A percentile compares a stretch with the other conserved stretches of the same genome.
Evolutionary conservation across 768 basidiomycete species (phyloP).

Genomic region (Russula sp.): DNA sequence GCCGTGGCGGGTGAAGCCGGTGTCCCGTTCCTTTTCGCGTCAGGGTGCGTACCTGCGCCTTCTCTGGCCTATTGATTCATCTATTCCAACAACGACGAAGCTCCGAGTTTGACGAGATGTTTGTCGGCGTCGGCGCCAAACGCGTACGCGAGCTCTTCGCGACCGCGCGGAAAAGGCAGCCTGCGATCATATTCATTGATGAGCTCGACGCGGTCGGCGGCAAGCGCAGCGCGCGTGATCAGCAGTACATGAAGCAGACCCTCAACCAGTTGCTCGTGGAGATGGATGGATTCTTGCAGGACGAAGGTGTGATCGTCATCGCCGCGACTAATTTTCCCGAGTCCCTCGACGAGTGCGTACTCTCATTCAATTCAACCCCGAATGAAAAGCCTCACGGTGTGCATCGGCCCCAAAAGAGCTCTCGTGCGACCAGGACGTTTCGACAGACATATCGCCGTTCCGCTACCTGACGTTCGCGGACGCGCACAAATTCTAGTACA

Average conservation of each 20-base stretch:
- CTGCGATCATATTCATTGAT: conserved; percentile 98
- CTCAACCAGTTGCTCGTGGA: conserved; percentile 95
- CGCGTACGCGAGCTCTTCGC: conserved; percentile 93
- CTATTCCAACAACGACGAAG: conserved; percentile 32
- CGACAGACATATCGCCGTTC: conserved; percentile 88
- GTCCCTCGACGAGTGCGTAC: conserved; percentile 76
- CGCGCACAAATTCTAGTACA: conserved; percentile 90
- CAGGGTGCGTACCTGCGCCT: conserved; percentile 43
- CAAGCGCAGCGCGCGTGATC: conserved; percentile 76
- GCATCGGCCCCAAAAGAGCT: conserved; percentile 47
- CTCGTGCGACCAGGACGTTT: conserved; percentile 95
- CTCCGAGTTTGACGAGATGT: conserved; percentile 98
- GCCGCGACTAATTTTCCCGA: conserved; percentile 98
- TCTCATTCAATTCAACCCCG: neutral
- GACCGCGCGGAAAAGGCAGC: conserved; percentile 88
- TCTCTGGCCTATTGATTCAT: neutral
- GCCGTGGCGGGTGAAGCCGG: conserved; percentile 98
- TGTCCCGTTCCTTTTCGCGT: conserved; percentile 96
- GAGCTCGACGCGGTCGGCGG: conserved; percentile 93
- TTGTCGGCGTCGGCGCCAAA: conserved; percentile 92
- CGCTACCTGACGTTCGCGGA: conserved; percentile 90
- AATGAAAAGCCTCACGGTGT: neutral
- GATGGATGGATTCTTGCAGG: conserved; percentile 94
- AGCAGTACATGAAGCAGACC: conserved; percentile 90
- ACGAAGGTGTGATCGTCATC: conserved; percentile 91